phyloP scores from a whole-genome alignment of 2,329 filamentous ascomycete species.

The Pseudofabraea citricarpa region DNA sequence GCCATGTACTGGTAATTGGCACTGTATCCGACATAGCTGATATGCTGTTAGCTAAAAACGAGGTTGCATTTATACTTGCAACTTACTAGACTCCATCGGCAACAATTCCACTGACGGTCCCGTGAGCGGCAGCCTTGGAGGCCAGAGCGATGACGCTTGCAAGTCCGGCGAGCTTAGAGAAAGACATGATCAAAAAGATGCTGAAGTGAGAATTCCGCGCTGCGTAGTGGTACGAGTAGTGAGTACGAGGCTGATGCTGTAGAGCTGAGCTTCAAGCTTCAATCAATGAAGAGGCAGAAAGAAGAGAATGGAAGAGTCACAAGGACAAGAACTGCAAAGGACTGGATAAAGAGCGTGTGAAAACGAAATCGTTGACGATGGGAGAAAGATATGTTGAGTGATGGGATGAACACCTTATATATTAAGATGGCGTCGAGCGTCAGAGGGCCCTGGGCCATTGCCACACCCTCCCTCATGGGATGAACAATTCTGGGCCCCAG shows the following conservation, averaged over 20 bases:
- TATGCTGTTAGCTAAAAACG: constrained; percentile 6
- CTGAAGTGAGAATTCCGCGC: constrained; percentile 9
- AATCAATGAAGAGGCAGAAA: constrained; percentile 21
- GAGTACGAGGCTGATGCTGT: constrained; percentile 5
- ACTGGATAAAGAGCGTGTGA: constrained; percentile 5
- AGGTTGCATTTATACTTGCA: constrained; percentile 2
- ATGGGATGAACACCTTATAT: constrained; percentile 2
- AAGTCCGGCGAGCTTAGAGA: constrained; percentile 19
- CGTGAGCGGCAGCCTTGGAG: constrained; percentile 39
- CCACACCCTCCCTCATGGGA: too few species aligned
- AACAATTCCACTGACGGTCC: constrained; percentile 37
- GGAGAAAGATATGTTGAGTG: constrained; percentile 6
- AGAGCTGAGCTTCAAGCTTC: constrained; percentile 17
- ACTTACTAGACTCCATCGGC: constrained; percentile 37
- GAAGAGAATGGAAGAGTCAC: constrained; percentile 7
- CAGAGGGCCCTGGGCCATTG: too few species aligned
- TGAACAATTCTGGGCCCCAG: too few species aligned
- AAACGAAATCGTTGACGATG: constrained; percentile 2
- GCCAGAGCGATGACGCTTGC: constrained; percentile 25
- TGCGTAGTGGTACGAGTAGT: constrained; percentile 9
- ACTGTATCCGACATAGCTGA: constrained; percentile 26
- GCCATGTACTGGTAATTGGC: constrained; percentile 21
- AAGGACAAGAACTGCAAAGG: constrained; percentile 11
- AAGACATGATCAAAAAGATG: constrained; percentile 18
- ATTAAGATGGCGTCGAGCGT: too few species aligned